Conservation (phyloP, 2,329 filamentous ascomycete genomes). For the Didymella glomerata region DNA sequence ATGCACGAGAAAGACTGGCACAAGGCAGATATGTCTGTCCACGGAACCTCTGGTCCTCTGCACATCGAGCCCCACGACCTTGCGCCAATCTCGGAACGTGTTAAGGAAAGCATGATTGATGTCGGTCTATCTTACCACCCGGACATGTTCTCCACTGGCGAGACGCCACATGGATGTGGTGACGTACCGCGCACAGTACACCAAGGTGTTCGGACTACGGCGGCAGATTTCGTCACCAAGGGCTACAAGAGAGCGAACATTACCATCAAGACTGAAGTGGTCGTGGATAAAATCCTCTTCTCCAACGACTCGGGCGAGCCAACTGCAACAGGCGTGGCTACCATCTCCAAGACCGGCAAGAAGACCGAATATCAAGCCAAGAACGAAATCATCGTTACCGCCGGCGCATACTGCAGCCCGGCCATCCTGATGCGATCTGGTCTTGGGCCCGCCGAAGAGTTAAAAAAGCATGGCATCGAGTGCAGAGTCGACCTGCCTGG, state of each 20-base stretch:
- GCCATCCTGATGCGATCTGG: conserved; percentile 61
- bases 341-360: conserved; percentile 55
- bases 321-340: conserved; percentile 57
- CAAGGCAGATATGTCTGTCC: conserved; percentile 57
- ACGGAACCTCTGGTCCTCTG: conserved; percentile 60
- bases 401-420: conserved; percentile 47
- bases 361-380: conserved; percentile 45
- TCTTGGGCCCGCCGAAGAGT: conserved; percentile 64
- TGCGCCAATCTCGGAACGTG: conserved; percentile 65
- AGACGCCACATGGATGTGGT: conserved; percentile 44
- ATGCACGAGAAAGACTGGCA: conserved; percentile 68
- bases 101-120: conserved; percentile 64
- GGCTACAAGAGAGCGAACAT: conserved; percentile 50
- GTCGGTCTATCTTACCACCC: conserved; percentile 63
- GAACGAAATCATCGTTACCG: conserved; percentile 48
- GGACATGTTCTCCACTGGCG: conserved; percentile 66
- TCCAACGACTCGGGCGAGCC: conserved; percentile 45
- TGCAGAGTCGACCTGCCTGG: conserved; percentile 65
- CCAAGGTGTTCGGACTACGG: conserved; percentile 40
- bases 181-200: conserved; percentile 45
- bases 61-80: conserved; percentile 66
- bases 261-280: conserved; percentile 44
- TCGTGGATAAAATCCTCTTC: conserved; percentile 59
- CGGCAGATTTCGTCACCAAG: conserved; percentile 53
- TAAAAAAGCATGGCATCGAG: conserved; percentile 62